Conservation (phyloP, 2,329 filamentous ascomycete species). For the Chaetomium olivaceum region DNA sequence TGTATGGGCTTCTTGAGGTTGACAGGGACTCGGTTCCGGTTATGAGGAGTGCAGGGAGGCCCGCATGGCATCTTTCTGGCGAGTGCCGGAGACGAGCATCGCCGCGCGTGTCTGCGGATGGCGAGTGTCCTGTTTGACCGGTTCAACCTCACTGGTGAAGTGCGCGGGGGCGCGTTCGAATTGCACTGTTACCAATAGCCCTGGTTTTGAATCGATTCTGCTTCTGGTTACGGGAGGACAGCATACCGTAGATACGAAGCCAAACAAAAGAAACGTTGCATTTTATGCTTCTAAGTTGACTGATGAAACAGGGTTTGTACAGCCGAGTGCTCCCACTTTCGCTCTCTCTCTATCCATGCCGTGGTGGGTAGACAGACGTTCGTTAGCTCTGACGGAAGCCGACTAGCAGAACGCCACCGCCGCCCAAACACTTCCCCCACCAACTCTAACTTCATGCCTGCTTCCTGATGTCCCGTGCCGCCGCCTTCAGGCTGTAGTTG, state of each 20-base stretch:
- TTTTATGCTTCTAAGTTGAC: conserved; percentile 27
- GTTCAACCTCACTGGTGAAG: background rate
- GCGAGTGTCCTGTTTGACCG: conserved; percentile 12
- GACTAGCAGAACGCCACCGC: conserved; percentile 4
- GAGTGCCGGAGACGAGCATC: conserved; percentile 2
- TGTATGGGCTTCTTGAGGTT: background rate
- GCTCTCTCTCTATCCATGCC: conserved; percentile 11
- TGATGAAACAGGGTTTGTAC: conserved; percentile 27
- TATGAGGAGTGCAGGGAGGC: background rate
- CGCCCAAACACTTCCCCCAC: background rate
- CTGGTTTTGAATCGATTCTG: conserved; percentile 20
- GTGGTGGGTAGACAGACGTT: background rate
- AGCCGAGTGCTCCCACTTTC: conserved; percentile 16
- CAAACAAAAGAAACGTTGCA: conserved; percentile 24
- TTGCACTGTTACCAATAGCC: conserved; percentile 15
- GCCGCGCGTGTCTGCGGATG: background rate
- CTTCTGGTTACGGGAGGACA: background rate
- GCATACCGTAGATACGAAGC: background rate
- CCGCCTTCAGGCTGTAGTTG: conserved; percentile 73
- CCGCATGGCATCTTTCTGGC: background rate
- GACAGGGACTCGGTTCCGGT: background rate
- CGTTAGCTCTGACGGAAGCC: conserved; percentile 2
- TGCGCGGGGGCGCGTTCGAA: background rate
- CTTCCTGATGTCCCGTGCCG: conserved; percentile 52
- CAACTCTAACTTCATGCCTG: conserved; percentile 9